Base-by-base conservation (phyloP, 345 rosid species). In the Bruguiera sexangula region DNA sequence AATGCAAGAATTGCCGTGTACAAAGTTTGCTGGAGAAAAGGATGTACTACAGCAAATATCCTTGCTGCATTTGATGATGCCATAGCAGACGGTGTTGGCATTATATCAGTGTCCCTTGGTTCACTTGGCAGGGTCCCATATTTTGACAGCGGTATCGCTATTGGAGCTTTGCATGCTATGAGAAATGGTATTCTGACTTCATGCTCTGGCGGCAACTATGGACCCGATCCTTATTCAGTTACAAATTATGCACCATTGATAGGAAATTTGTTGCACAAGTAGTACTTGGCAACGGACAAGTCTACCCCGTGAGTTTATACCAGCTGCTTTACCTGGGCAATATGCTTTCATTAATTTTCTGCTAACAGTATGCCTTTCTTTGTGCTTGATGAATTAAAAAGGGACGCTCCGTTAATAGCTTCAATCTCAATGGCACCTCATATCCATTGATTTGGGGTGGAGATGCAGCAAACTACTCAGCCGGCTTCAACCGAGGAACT, bases 151-250 rank as follows among this genome's bases (percentile, higher is more conserved):
- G 8, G 58, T 3, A 71, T 82, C 1, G 81, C 81, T 0, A 78
- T 82, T 22, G 83, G 85, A 21, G 61, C 83, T 62, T 82, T 76
- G 43, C 81, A 71, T 30, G 74, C 80, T 21, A 70, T 82, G 82
- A 79, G 54, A 56, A 20, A 70, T 6, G 85, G 79, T 4, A 63
- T 82, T 9, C 57, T 79, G 46, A 79, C 81, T 16, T 82, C 79
- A 2, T 26, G 4, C 7, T 68, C 81, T 1, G 83, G 79, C 4
- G 80, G 78, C 5, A 75, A 81, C 37, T 16, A 29, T 0, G 82
- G 84, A 21, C 84, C 84, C 19, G 19, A 0, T 2, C 65, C 67
- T 0, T 48, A 11, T 11, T 3, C 76, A 5, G 43, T 79, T 29
- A 3, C 53, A 1, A 79, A 82, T 59, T 30, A 36, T 31, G 67